Evolutionary conservation across 345 rosid species (phyloP), one percentile per base, ranked within the genome.

Genomic region (Firmiana major): DNA sequence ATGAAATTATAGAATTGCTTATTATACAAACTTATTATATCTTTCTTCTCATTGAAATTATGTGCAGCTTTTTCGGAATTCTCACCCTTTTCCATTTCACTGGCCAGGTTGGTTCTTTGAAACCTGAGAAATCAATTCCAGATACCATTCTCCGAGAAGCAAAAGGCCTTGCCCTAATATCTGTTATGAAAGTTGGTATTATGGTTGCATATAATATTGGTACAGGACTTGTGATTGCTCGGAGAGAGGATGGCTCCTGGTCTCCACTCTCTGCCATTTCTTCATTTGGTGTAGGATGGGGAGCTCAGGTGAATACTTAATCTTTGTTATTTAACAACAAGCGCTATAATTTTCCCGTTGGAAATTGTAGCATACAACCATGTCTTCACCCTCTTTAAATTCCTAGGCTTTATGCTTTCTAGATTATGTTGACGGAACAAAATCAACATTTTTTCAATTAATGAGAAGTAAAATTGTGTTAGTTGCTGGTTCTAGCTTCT

Each of bases 261-360:
- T 96, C 99, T 76, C 97, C 99, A 68, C 99, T 98, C 48, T 93
- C 98, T 0, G 95, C 99, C 77, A 86, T 96, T 76, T 91, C 98
- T 78, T 85, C 99, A 28, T 90, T 90, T 81, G 99, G 99, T 74
- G 51, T 90, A 75, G 99, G 99, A 75, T 96, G 99, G 98, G 98
- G 99, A 80, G 95, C 98, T 79, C 99, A 96, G 97, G 99, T 96
- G 78, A 84, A 48, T 51, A 19, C 31, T 51, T 71, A 9, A 49
- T 51, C 22, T 54, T 40, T 55, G 42, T 68, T 74, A 26, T 62
- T 34, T 34, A 31, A 19, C 16, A 11, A 34, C 9, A n/a, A 53
- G 34, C 1, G 0, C 24, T 19, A 71, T 1, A 8, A 1, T 11
- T 59, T 13, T 70, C 31, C 31, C 70, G 42, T 64, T 16, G 5